These are phyloP conservation scores for Pachyrhizus erosus DNA, from an alignment of 306 rosid genomes.

Conservation along the genomic window DNA sequence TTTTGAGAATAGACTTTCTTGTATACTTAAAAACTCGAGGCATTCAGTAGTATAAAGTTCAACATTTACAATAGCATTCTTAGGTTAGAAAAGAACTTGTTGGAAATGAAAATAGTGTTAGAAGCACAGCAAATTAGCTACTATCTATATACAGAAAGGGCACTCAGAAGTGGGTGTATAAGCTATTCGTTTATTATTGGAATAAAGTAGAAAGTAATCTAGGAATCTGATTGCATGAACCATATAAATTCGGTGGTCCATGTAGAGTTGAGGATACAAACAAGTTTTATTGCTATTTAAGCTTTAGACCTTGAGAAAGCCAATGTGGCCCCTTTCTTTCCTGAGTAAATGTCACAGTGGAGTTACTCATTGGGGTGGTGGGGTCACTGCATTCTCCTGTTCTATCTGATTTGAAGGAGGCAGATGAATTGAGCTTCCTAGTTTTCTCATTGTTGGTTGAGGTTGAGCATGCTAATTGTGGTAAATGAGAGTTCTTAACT, in stretches of 20 bases:
- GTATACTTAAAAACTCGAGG: background rate
- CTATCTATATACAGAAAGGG: slow-evolving; percentile 41
- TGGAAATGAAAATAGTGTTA: slow-evolving; percentile 12
- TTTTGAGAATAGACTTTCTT: background rate
- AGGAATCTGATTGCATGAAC: slow-evolving; percentile 61
- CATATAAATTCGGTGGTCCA: slow-evolving; percentile 52
- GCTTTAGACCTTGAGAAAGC: slow-evolving; percentile 80
- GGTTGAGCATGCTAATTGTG: slow-evolving; percentile 38
- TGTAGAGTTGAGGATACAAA: slow-evolving; percentile 45
- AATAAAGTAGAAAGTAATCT: slow-evolving; percentile 53
- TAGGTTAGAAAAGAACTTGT: slow-evolving; percentile 13
- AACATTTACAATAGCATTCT: slow-evolving; percentile 9
- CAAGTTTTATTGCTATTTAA: slow-evolving; percentile 60
- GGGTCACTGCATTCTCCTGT: slow-evolving; percentile 76
- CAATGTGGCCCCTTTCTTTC: slow-evolving; percentile 76
- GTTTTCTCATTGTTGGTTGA: slow-evolving; percentile 42
- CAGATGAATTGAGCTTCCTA: slow-evolving; percentile 53
- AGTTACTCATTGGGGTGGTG: slow-evolving; percentile 74
- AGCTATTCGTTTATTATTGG: slow-evolving; percentile 52
- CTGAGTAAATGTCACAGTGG: slow-evolving; percentile 74
- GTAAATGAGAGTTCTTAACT: slow-evolving; percentile 51
- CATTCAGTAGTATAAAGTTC: background rate
- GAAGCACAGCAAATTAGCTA: slow-evolving; percentile 3
- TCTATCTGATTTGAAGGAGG: slow-evolving; percentile 69
- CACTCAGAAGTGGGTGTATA: slow-evolving; percentile 34